phyloP scores from a whole-genome alignment of 2,329 filamentous ascomycete genomes.

The Cladosporium sp. region DNA sequence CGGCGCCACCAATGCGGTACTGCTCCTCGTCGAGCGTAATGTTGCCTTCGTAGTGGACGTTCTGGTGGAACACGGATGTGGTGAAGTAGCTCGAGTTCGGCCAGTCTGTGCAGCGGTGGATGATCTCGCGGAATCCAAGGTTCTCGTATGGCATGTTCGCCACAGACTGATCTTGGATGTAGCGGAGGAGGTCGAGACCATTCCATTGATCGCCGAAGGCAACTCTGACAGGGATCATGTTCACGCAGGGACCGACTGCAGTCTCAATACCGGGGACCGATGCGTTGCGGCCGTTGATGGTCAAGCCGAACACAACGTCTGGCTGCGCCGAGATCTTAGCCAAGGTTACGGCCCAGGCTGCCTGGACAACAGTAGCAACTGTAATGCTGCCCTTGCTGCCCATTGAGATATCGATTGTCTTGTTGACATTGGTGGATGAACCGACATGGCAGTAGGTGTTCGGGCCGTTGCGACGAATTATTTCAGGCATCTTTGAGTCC shows the following conservation, averaged over 20 bases:
- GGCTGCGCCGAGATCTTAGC: slow-evolving; percentile 51
- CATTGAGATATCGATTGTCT: slow-evolving; percentile 20
- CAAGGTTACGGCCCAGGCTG: slow-evolving; percentile 60
- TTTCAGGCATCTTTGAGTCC: slow-evolving; percentile 24
- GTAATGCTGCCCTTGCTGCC: slow-evolving; percentile 29
- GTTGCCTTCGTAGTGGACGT: slow-evolving; percentile 20
- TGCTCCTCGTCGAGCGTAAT: slow-evolving; percentile 17
- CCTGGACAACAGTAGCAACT: slow-evolving; percentile 53
- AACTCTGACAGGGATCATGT: slow-evolving; percentile 20
- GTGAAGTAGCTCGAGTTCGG: slow-evolving; percentile 15
- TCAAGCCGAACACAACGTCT: slow-evolving; percentile 58
- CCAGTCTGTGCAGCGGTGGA: slow-evolving; percentile 19
- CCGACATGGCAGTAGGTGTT: slow-evolving; percentile 23
- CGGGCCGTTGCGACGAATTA: slow-evolving; percentile 24
- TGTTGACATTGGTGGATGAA: slow-evolving; percentile 17
- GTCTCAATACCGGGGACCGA: slow-evolving; percentile 20
- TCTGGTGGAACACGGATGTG: slow-evolving; percentile 19
- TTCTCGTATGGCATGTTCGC: slow-evolving; percentile 22
- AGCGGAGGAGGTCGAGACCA: slow-evolving; percentile 18
- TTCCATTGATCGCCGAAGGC: slow-evolving; percentile 16
- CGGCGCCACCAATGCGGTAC: slow-evolving; percentile 18
- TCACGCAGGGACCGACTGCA: slow-evolving; percentile 18
- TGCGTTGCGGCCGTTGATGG: slow-evolving; percentile 20
- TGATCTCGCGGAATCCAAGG: slow-evolving; percentile 20
- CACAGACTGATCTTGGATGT: slow-evolving; percentile 15